Base-by-base conservation (phyloP, 116 monocot genomes). In the Dioscorea cayenensis region DNA sequence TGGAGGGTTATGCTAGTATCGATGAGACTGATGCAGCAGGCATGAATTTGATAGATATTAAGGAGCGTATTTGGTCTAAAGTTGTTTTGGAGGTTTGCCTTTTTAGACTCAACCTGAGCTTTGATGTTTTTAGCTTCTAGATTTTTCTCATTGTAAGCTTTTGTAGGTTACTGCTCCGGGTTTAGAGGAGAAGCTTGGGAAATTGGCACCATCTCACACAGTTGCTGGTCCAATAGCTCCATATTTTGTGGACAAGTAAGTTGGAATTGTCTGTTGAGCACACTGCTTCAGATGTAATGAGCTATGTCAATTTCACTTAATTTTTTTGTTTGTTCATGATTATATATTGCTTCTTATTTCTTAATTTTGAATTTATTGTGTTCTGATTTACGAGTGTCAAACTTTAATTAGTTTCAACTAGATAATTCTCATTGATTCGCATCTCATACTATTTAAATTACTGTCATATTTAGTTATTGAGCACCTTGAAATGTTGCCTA, bases 1-100 rank as follows among this genome's bases (percentile, higher is more conserved):
- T 69, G 93, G 90, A 48, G 73, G 69, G 0, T 97, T 97, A 93
- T 77, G 90, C 85, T 22, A 73, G 86, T 67, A 93, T 97, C 23
- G 97, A 97, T 80, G 83, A 97, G 76, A 85, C 93, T 49, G 93
- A 97, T 73, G 97, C 76, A 64, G 90, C 97, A 32, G 97, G 97
- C 28, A 99, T 99, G 97, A 99, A 93, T 70, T 81, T 99, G 75
- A 99, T 99, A 91, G 97, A 99, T 77, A 70, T 90, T 63, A 87
- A 78, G 59, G 65, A 79, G 23, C 77, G 89, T 19, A 28, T 62
- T 25, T 99, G 97, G 97, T 93, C 89, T 25, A 86, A 90, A 58
- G 70, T 77, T 74, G 78, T 71, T 71, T 82, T 99, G 68, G 84
- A 99, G 88, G 94, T 97, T 36, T 68, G 0, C 3, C 5, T 52